Evolutionary conservation across 768 basidiomycete species (phyloP).

Genomic region (Leucocoprinus birnbaumii): DNA sequence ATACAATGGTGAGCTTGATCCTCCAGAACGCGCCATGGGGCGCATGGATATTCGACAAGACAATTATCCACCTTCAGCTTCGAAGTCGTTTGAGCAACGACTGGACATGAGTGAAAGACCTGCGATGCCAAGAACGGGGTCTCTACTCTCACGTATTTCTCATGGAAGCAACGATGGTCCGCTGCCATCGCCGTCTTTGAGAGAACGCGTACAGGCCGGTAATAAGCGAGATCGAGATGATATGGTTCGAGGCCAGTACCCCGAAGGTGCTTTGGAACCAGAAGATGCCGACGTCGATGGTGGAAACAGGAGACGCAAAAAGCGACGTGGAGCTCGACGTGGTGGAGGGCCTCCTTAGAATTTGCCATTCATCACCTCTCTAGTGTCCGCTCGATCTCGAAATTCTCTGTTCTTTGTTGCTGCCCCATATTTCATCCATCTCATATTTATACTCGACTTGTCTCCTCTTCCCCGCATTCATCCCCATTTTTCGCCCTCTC

Average conservation of each 20-base stretch:
- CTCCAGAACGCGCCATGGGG: conserved; percentile 7
- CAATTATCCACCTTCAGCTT: not conserved
- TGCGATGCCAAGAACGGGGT: conserved; percentile 2
- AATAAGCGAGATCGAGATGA: conserved; percentile 12
- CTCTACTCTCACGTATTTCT: conserved; percentile 11
- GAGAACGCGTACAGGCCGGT: conserved; percentile 14
- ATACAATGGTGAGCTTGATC: conserved; percentile 11
- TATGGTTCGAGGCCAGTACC: not conserved
- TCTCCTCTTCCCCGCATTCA: not conserved
- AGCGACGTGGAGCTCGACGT: conserved; percentile 4
- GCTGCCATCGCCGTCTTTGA: conserved; percentile 9
- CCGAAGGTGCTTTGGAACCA: conserved; percentile 1
- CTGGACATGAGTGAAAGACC: not conserved
- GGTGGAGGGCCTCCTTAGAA: conserved; percentile 7
- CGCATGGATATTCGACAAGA: conserved; percentile 13
- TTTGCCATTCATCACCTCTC: not conserved
- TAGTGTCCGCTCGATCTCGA: not conserved
- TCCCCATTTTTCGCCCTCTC: not conserved
- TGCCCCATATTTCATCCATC: conserved; percentile 5
- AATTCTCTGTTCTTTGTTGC: conserved; percentile 2
- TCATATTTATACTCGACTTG: conserved; percentile 1
- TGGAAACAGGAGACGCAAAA: conserved; percentile 6
- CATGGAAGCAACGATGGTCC: conserved; percentile 4
- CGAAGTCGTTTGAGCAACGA: conserved; percentile 10
- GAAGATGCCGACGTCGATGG: conserved; percentile 8